phyloP scores from a whole-genome alignment of 768 basidiomycete species.

The Tephrocybe sp. region DNA sequence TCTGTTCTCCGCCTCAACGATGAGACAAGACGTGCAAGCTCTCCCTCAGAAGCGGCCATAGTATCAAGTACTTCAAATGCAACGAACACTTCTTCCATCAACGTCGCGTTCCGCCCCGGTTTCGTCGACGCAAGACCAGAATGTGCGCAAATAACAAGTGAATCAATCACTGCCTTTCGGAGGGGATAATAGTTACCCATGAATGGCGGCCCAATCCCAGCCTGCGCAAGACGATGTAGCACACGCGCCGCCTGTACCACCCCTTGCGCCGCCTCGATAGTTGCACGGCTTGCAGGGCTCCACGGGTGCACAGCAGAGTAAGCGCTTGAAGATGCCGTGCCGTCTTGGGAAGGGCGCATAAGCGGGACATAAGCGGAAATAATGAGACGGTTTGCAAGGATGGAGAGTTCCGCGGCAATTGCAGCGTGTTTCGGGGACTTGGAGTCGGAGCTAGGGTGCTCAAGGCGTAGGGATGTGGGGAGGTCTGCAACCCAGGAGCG shows the following conservation, averaged over 20 bases:
- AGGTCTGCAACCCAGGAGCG: slow-evolving; percentile 53
- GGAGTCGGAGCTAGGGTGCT: slow-evolving; percentile 26
- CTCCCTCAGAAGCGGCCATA: slow-evolving; percentile 15
- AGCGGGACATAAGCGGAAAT: slow-evolving; percentile 72
- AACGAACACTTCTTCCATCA: slow-evolving; percentile 24
- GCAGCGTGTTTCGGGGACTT: slow-evolving; percentile 52
- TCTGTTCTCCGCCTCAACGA: slow-evolving; percentile 25
- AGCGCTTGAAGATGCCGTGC: slow-evolving; percentile 5
- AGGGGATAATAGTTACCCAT: slow-evolving; percentile 53
- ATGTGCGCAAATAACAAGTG: slow-evolving; percentile 64
- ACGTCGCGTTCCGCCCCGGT: slow-evolving; percentile 10
- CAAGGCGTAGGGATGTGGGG: slow-evolving; percentile 44
- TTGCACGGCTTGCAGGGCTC: slow-evolving; percentile 56
- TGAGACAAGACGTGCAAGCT: slow-evolving; percentile 24
- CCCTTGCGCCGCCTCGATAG: slow-evolving; percentile 64
- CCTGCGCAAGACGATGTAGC: slow-evolving; percentile 37
- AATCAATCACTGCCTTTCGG: slow-evolving; percentile 62
- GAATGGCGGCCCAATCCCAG: slow-evolving; percentile 32
- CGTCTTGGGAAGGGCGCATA: slow-evolving; percentile 31
- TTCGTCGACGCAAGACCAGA: slow-evolving; percentile 49
- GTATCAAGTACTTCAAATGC: slow-evolving; percentile 26
- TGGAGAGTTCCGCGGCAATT: slow-evolving; percentile 41
- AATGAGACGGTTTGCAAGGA: slow-evolving; percentile 60
- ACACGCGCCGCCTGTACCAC: slow-evolving; percentile 54
- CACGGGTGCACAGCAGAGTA: slow-evolving; percentile 28